These are phyloP conservation scores for Talaromyces trachyspermus DNA, from an alignment of 495 filamentous ascomycete species.

Conservation along the genomic window DNA sequence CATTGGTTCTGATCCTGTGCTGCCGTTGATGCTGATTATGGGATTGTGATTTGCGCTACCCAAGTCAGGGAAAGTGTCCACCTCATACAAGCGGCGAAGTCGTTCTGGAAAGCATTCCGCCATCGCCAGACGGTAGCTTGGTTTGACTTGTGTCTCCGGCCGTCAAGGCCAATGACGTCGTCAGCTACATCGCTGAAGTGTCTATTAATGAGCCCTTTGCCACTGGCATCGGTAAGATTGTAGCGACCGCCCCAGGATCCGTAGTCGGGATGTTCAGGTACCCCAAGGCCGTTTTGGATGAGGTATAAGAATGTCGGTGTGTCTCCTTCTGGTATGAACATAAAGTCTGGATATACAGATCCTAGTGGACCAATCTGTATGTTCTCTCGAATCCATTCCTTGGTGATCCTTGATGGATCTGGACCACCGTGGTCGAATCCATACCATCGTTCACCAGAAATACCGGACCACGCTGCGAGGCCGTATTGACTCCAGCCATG, in stretches of 20 bases:
- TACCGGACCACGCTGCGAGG: conserved; percentile 40
- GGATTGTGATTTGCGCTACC: conserved; percentile 34
- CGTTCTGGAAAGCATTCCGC: conserved; percentile 40
- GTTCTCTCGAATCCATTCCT: conserved; percentile 39
- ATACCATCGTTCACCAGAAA: conserved; percentile 38
- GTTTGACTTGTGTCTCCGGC: conserved; percentile 27
- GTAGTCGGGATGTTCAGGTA: conserved; percentile 34
- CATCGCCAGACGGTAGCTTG: conserved; percentile 46
- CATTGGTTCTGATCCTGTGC: conserved; percentile 21
- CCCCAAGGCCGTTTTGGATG: conserved; percentile 41
- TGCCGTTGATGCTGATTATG: conserved; percentile 33
- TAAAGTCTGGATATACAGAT: conserved; percentile 30
- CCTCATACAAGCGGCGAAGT: conserved; percentile 43
- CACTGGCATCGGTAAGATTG: conserved; percentile 17
- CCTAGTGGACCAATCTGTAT: conserved; percentile 39
- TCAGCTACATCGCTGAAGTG: conserved; percentile 39
- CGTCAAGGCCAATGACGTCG: conserved; percentile 29
- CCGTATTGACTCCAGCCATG: conserved; percentile 44
- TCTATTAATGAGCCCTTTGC: neutral
- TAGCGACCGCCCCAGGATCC: conserved; percentile 45
- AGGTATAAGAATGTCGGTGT: conserved; percentile 40
- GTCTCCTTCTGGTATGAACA: conserved; percentile 40
- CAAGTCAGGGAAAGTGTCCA: conserved; percentile 30
- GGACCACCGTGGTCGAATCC: conserved; percentile 38
- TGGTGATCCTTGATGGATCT: conserved; percentile 27